Conservation (phyloP, 495 filamentous ascomycete species). For the Xylaria bambusicola region DNA sequence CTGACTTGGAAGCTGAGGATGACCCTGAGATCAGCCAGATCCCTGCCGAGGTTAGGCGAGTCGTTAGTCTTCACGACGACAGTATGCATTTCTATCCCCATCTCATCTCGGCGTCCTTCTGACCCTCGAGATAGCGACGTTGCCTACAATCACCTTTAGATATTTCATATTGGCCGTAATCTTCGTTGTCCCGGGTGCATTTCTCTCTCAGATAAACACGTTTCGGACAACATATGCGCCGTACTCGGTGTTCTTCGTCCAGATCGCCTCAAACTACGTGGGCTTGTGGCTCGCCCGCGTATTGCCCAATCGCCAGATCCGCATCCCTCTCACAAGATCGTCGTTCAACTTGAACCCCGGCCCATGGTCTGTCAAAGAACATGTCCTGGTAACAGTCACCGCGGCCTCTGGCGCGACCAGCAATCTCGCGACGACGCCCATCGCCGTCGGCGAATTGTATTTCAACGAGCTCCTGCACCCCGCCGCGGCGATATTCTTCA, state of each 20-base stretch:
- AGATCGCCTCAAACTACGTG: slow-evolving; percentile 57
- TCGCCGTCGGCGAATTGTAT: slow-evolving; percentile 56
- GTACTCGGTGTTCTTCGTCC: slow-evolving; percentile 61
- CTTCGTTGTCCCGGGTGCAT: slow-evolving; percentile 56
- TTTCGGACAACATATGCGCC: slow-evolving; percentile 57
- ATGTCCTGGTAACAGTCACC: slow-evolving; percentile 57
- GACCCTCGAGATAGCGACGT: slow-evolving; percentile 26
- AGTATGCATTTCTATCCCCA: slow-evolving; percentile 8
- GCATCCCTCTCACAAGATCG: slow-evolving; percentile 49
- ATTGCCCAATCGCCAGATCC: slow-evolving; percentile 48
- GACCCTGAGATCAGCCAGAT: slow-evolving; percentile 51
- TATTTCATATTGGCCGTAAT: slow-evolving; percentile 55
- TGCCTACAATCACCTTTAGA: slow-evolving; percentile 58
- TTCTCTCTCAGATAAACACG: slow-evolving; percentile 54
- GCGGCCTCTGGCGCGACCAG: slow-evolving; percentile 57
- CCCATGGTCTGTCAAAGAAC: slow-evolving; percentile 60
- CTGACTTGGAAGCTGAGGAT: slow-evolving; percentile 39
- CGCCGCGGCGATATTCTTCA: slow-evolving; percentile 57
- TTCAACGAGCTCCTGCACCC: slow-evolving; percentile 52
- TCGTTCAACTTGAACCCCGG: slow-evolving; percentile 58
- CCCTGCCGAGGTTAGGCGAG: slow-evolving; percentile 51
- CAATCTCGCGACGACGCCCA: slow-evolving; percentile 52
- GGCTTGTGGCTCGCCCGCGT: slow-evolving; percentile 55
- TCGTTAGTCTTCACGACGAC: slow-evolving; percentile 57
- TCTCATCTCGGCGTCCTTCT: background rate